Base-by-base conservation (phyloP, 164 flowering plant genomes). In the Piper longum region DNA sequence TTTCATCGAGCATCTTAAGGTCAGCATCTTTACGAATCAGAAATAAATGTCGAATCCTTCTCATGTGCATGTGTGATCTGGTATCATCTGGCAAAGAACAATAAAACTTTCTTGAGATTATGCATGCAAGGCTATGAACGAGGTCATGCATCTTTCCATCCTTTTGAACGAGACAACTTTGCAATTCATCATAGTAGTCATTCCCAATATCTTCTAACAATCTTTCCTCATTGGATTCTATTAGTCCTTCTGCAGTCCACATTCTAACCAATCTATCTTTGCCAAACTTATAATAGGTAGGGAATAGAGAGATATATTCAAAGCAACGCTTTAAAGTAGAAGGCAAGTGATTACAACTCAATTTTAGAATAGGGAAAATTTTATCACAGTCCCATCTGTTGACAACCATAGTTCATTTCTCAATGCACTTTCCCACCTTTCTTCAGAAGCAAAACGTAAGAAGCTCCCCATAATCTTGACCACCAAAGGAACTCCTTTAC, bases 401-500 rank as follows among this genome's bases (percentile, higher is more conserved):
- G 61, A 52, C 4, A 62, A 59, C 75, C 75, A 62, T n/a, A 72
- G 57, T 41, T 61, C 61, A 61, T 64, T 64, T 3, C 36, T 54
- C 75, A 68, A 26, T n/a, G 36, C 36, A 26, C 36, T 26, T 26
- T 26, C 36, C 36, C 36, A 26, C 39, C 64, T 67, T 14, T 57
- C 48, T 55, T 19, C 59, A 36, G 60, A 51, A 5, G 12, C 41
- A 8, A 48, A 60, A 11, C 57, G 40, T 13, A 44, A 41, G 44
- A 72, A 55, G 26, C 58, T 36, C 14, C 71, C 74, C 39, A 72
- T 16, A 14, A 56, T 57, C 62, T 67, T 67, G 19, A 57, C 63
- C 41, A 65, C 70, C 36, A 26, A 26, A 57, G 75, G 75, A 17
- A 65, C 57, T 9, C 75, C 75, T n/a, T 59, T 43, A 43, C 75